phyloP scores from a whole-genome alignment of 768 basidiomycete species.

The Leccinum fibrillosum region DNA sequence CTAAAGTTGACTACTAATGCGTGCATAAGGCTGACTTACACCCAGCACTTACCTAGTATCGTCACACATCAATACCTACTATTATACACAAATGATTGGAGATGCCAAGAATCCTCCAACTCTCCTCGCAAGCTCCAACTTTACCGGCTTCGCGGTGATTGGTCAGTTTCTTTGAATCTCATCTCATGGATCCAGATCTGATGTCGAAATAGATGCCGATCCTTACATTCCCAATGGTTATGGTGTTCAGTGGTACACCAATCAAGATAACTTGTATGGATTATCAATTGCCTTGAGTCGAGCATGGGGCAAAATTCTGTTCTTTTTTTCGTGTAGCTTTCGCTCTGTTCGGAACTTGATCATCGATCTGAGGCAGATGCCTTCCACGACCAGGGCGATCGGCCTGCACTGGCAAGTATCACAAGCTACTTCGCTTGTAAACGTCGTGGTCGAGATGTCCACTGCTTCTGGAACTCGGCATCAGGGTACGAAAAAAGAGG shows the following conservation, averaged over 20 bases:
- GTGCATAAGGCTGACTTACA: too few relatives aligned
- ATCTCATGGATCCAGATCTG: too few relatives aligned
- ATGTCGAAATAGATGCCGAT: too few relatives aligned
- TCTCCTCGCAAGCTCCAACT: too few relatives aligned
- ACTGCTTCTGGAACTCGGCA: conserved; percentile 56
- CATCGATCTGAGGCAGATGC: conserved; percentile 61
- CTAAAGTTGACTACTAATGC: too few relatives aligned
- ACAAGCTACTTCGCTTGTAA: conserved; percentile 70
- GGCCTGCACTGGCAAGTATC: conserved; percentile 84
- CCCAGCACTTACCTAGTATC: too few relatives aligned
- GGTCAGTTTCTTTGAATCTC: too few relatives aligned
- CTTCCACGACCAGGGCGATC: conserved; percentile 50
- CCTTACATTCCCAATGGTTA: too few relatives aligned
- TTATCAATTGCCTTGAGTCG: background rate
- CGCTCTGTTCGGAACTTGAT: conserved; percentile 72
- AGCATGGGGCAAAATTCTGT: conserved; percentile 1
- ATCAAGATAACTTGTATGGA: conserved; percentile 25
- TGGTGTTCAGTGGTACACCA: conserved; percentile 28
- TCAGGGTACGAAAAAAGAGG: conserved; percentile 48
- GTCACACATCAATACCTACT: too few relatives aligned
- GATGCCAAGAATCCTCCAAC: too few relatives aligned
- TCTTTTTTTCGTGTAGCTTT: conserved; percentile 39
- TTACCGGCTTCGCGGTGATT: too few relatives aligned
- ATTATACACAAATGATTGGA: too few relatives aligned
- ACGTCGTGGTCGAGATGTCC: conserved; percentile 71